Percentiles rank a stretch among this genome's conserved stretches.
These are phyloP conservation scores for Peronosclerospora sorghi DNA, from an alignment of 352 stramenopile genomes.

Conservation along the genomic window DNA sequence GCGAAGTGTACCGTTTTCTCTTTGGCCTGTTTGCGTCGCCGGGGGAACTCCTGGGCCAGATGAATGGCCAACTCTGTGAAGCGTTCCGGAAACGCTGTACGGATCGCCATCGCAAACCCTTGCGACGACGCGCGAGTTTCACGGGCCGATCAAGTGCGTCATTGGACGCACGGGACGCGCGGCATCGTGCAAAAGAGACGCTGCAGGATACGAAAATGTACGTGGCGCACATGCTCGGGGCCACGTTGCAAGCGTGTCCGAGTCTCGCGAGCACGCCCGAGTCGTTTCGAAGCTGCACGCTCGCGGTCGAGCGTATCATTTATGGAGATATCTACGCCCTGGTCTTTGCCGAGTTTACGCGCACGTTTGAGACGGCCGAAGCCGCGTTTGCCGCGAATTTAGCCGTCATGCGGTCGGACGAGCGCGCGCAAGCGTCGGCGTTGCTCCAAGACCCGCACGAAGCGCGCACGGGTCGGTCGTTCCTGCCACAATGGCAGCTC, in stretches of 20 bases:
- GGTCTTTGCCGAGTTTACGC: conserved; percentile 45
- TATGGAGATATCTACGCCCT: conserved; percentile 55
- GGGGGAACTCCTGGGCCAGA: conserved; percentile 46
- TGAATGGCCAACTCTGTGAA: conserved; percentile 44
- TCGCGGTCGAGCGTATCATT: conserved; percentile 51
- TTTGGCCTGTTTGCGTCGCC: conserved; percentile 43
- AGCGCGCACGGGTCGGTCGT: conserved; percentile 1
- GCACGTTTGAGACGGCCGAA: conserved; percentile 33
- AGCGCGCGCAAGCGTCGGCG: conserved; percentile 23
- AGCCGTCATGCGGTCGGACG: conserved; percentile 35
- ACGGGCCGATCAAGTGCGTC: conserved; percentile 2
- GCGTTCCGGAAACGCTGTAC: conserved; percentile 31
- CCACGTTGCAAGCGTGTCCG: conserved; percentile 50
- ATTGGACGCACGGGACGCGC: conserved; percentile 1
- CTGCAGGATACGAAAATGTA: conserved; percentile 67
- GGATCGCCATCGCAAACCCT: conserved; percentile 15
- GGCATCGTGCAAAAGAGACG: conserved; percentile 28
- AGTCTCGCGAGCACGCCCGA: conserved; percentile 41
- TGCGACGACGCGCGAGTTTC: conserved; percentile 10
- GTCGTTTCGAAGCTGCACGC: conserved; percentile 32
- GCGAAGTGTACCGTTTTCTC: conserved; percentile 47
- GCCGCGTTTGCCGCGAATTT: conserved; percentile 35
- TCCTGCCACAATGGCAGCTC: conserved; percentile 3
- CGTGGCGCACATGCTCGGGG: conserved; percentile 39
- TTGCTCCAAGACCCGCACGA: conserved; percentile 14